These are phyloP conservation scores for Zymoseptoria ardabiliae DNA, from an alignment of 2,329 filamentous ascomycete species.

Conservation along the genomic window DNA sequence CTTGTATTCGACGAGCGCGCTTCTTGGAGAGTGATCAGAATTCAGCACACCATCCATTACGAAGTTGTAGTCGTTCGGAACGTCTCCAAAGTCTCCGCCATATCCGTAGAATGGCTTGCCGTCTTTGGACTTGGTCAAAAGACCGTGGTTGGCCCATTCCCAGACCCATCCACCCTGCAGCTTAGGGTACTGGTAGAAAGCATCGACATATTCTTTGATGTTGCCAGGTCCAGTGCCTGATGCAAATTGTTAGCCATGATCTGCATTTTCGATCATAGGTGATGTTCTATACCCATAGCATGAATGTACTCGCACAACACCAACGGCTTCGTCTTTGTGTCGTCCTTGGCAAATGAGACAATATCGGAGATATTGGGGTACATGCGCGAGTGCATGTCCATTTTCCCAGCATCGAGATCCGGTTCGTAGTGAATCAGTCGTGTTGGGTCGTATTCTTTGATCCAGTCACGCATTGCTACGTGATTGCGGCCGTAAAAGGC, in stretches of 20 bases:
- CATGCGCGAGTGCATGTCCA: constrained; percentile 64
- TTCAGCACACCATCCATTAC: constrained; percentile 40
- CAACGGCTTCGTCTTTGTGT: constrained; percentile 44
- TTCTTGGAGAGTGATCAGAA: constrained; percentile 36
- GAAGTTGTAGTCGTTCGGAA: constrained; percentile 37
- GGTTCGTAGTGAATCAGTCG: constrained; percentile 61
- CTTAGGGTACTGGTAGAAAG: constrained; percentile 53
- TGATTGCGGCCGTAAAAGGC: constrained; percentile 65
- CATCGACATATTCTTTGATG: constrained; percentile 59
- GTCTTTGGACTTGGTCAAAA: constrained; percentile 34
- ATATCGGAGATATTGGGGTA: constrained; percentile 52
- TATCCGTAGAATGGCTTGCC: constrained; percentile 37
- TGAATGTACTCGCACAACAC: constrained; percentile 50
- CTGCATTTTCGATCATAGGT: not conserved
- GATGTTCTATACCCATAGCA: constrained; percentile 53
- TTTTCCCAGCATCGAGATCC: constrained; percentile 50
- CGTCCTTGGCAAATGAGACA: constrained; percentile 38
- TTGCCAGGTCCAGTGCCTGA: constrained; percentile 57
- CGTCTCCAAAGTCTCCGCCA: constrained; percentile 39
- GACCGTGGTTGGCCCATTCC: constrained; percentile 42
- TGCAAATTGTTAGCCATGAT: too few species aligned
- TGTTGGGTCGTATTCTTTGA: constrained; percentile 50
- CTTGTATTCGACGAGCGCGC: constrained; percentile 37
- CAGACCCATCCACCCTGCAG: constrained; percentile 55
- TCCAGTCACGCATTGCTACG: constrained; percentile 58